Evolutionary conservation across 2,329 filamentous ascomycete species (phyloP), one percentile per base, ranked within the genome.

Genomic region (Falciphora oryzae): DNA sequence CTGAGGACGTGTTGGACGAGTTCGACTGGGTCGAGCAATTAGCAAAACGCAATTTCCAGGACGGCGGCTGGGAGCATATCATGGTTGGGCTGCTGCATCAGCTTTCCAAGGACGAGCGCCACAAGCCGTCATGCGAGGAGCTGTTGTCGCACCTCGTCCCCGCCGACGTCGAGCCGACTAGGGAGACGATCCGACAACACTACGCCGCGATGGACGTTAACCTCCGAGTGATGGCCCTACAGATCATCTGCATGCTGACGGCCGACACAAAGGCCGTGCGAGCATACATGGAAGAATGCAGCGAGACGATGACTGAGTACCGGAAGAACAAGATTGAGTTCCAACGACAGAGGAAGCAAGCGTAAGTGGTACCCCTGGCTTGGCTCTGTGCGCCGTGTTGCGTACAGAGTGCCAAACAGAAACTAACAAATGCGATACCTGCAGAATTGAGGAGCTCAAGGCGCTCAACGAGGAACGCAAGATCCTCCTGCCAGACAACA

Each of bases 291-390:
- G 92, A 97, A 69, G 89, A 94, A 67, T 96, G 93, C 77, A 92
- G 90, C 68, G 91, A 94, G 72, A 91, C 92, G 64, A 97, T 98
- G 93, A 99, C 95, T 1, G 87, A 88, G 64, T 92, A 96, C 72
- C 89, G 95, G 62, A 99, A 99, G 76, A 91, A 96, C 74, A 97
- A 97, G 79, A 97, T 97, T 67, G 92, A 96, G 69, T 90, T 88
- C 77, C 94, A 98, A 77, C 86, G 93, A 68, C 86, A 90, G 70
- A 88, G 90, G 68, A 88, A 88, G 69, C 82, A 85, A 75, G 79
- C 81, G 85, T 88, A 79, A 76, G 85, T 83, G 66, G 53, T 22
- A n/a, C 62, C n/a, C 2, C 57, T 31, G 11, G 4, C 25, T 38
- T n/a, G 28, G 35, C 8, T 14, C 14, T 27, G 27, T 25, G 59